Conservation (phyloP, 306 rosid species). For the Carpinus viminea region DNA sequence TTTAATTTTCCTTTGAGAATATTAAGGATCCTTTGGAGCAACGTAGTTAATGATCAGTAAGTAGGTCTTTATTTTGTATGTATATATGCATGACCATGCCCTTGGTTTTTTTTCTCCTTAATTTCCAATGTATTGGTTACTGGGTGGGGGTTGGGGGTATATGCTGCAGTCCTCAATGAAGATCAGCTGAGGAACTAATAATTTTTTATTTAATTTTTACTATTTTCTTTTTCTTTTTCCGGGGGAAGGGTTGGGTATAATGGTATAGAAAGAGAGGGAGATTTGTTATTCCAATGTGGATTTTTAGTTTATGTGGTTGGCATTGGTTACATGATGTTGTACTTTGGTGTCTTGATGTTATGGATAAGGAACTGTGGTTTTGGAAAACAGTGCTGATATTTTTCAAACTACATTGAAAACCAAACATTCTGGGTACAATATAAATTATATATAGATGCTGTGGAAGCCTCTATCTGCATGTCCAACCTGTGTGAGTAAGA, state of each 20-base stretch:
- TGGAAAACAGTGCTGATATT: background rate
- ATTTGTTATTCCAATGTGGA: conserved; percentile 34
- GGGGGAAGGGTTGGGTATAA: conserved; percentile 38
- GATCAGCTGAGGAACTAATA: conserved; percentile 38
- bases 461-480: background rate
- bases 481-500: too few species aligned
- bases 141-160: conserved; percentile 40
- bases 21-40: conserved; percentile 27
- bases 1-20: conserved; percentile 14
- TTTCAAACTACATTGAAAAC: background rate
- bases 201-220: conserved; percentile 36
- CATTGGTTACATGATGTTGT: conserved; percentile 21
- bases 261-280: conserved; percentile 52
- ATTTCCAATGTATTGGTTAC: conserved; percentile 32
- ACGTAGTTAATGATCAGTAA: conserved; percentile 37
- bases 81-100: conserved; percentile 51
- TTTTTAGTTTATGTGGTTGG: conserved; percentile 30
- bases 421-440: background rate
- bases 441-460: background rate
- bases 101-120: conserved; percentile 1
- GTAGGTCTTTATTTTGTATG: conserved; percentile 47
- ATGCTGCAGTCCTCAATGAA: conserved; percentile 36
- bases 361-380: conserved; percentile 11
- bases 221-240: conserved; percentile 19
- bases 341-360: conserved; percentile 6